A percentile compares a stretch with the other conserved stretches of the same genome.
These are phyloP conservation scores for Tricladium varicosporioides DNA, from an alignment of 2,329 filamentous ascomycete species.

Conservation along the genomic window DNA sequence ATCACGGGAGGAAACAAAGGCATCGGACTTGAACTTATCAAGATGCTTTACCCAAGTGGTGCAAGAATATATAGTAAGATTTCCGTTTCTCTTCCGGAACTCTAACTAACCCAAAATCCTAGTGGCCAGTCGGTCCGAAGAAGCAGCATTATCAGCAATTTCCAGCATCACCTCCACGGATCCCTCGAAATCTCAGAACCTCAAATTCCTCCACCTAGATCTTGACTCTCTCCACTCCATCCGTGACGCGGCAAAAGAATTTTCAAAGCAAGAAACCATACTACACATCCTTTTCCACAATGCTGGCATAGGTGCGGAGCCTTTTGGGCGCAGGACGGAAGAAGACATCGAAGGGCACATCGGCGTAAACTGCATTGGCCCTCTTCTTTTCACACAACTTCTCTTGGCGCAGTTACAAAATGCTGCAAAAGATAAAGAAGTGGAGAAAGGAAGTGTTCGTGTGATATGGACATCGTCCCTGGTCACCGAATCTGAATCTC, in stretches of 20 bases:
- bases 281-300: constrained; percentile 40
- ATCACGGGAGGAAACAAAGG: constrained; percentile 14
- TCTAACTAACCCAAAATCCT: too few relatives aligned
- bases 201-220: constrained; percentile 37
- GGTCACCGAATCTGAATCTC: constrained; percentile 17
- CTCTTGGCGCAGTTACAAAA: constrained; percentile 40
- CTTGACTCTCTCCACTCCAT: constrained; percentile 37
- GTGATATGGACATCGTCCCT: constrained; percentile 33
- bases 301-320: constrained; percentile 24
- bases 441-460: constrained; percentile 7
- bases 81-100: too few relatives aligned
- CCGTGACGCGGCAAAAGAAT: constrained; percentile 34
- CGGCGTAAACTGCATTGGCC: constrained; percentile 18
- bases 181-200: constrained; percentile 26
- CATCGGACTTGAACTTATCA: constrained; percentile 36
- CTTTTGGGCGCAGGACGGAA: constrained; percentile 1
- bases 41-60: constrained; percentile 38
- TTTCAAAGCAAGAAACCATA: constrained; percentile 32
- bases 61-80: constrained; percentile 38
- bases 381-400: constrained; percentile 21
- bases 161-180: constrained; percentile 32
- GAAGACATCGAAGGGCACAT: constrained; percentile 16
- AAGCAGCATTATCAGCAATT: constrained; percentile 38
- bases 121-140: constrained; percentile 38
- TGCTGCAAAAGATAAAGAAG: neutral